Evolutionary conservation across 2,329 filamentous ascomycete species (phyloP), one percentile per base, ranked within the genome.

Genomic region (Aspergillus persii): DNA sequence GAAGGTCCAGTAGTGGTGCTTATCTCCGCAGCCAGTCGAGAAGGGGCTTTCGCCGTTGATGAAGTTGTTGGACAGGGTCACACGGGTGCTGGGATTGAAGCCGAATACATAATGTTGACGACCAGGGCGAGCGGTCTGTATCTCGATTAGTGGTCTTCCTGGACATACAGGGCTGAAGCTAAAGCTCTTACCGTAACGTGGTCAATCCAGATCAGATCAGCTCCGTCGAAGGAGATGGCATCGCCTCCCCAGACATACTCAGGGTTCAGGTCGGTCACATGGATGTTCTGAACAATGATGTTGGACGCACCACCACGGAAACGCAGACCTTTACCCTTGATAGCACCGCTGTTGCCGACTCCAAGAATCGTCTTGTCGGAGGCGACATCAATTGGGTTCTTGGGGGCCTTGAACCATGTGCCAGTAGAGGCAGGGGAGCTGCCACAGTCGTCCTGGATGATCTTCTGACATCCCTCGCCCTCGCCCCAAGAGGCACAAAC

Each of bases 281-380:
- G 75, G 57, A 84, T 74, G 70, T 85, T 85, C 58, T 84, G 84
- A 66, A 86, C 80, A 67, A 86, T 86, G 70, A 87, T 73, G 70
- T 86, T 84, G 66, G 72, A 78, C 6, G 74, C 76, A 48, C 71
- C 72, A 53, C 63, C 68, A 49, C 69, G 67, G 26, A 82, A 73
- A 30, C 79, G 77, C 27, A 84, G 70, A 55, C 83, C 83, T 75
- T 84, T 84, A 66, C 83, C 83, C 63, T 78, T 79, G 66, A 86
- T 83, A 27, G 84, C 71, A 67, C 81, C 83, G 64, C 77, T 75
- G 65, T 67, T 72, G 53, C 83, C 83, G 57, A 79, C 73, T 23
- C 84, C 83, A 52, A 86, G 68, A 54, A 86, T 67, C 12, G 78
- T 80, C 78, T 86, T 86, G 78, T 86, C 82, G 57, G 79, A 83